Evolutionary conservation across 768 basidiomycete genomes (phyloP).

Genomic region (Candolleomyces aberdarensis): DNA sequence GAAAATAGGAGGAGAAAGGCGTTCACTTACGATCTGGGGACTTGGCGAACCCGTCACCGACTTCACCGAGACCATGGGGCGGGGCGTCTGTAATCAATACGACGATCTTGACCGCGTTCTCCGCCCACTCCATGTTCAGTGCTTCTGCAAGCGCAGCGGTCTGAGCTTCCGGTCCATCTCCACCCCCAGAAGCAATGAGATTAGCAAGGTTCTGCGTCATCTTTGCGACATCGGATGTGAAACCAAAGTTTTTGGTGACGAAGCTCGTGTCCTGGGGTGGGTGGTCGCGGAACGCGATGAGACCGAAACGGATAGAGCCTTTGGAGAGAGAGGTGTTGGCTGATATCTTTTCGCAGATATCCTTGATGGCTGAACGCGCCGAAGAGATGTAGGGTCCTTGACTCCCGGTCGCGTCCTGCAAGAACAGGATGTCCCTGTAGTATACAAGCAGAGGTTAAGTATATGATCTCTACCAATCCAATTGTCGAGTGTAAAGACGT

Average conservation of each 20-base stretch:
- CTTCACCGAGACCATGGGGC: constrained; percentile 57
- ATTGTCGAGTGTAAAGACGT: too few relatives aligned
- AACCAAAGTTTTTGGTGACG: constrained; percentile 47
- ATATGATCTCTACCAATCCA: too few relatives aligned
- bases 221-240: constrained; percentile 43
- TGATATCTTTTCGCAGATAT: constrained; percentile 47
- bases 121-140: constrained; percentile 47
- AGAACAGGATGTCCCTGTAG: constrained; percentile 15
- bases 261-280: constrained; percentile 54
- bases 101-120: constrained; percentile 48
- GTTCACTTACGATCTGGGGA: constrained; percentile 27
- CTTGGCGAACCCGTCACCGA: constrained; percentile 38
- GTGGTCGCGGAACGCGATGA: constrained; percentile 33
- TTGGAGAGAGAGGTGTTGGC: constrained; percentile 2
- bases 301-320: constrained; percentile 6
- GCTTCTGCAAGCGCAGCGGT: constrained; percentile 51
- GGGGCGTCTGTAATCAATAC: constrained; percentile 59
- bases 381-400: constrained; percentile 37
- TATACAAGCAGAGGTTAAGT: too few relatives aligned
- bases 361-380: constrained; percentile 46
- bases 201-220: constrained; percentile 42
- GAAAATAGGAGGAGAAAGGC: not conserved
- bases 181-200: constrained; percentile 41
- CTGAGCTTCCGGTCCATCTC: constrained; percentile 58
- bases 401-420: constrained; percentile 38